These are phyloP conservation scores for Penicillium atrosanguineum DNA, from an alignment of 495 filamentous ascomycete genomes.

Conservation along the genomic window DNA sequence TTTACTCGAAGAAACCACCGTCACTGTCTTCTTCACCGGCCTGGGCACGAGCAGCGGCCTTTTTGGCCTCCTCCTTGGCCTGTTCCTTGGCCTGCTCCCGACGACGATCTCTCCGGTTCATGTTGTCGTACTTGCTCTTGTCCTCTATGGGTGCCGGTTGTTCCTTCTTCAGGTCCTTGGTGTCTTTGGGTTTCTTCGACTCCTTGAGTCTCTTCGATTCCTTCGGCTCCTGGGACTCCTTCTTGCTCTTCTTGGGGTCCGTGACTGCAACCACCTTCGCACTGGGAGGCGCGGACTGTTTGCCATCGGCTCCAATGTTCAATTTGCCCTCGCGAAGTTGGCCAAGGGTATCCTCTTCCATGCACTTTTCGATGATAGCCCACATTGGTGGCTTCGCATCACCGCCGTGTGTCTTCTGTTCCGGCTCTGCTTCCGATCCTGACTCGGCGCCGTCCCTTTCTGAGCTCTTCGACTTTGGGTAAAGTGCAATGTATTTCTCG, in stretches of 20 bases:
- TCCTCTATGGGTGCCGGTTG: constrained; percentile 5
- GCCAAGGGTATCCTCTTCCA: constrained; percentile 61
- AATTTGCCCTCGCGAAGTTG: constrained; percentile 53
- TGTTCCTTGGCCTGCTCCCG: constrained; percentile 6
- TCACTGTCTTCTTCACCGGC: constrained; percentile 48
- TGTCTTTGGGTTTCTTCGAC: constrained; percentile 4
- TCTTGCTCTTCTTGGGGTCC: constrained; percentile 15
- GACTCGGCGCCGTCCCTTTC: constrained; percentile 18
- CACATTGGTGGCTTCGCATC: constrained; percentile 59
- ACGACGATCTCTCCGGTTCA: constrained; percentile 9
- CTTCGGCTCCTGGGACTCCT: not conserved
- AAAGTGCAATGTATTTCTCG: constrained; percentile 78
- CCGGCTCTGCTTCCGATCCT: constrained; percentile 18
- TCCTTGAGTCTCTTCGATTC: not conserved
- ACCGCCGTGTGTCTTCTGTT: constrained; percentile 15
- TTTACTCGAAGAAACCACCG: constrained; percentile 53
- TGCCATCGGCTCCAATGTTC: constrained; percentile 25
- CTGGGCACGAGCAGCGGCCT: constrained; percentile 2
- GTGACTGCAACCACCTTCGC: constrained; percentile 12
- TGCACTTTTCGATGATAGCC: constrained; percentile 64
- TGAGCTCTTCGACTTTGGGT: constrained; percentile 44
- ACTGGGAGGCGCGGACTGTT: constrained; percentile 5
- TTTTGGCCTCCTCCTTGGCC: constrained; percentile 1
- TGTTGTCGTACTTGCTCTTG: constrained; percentile 12
- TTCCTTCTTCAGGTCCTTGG: constrained; percentile 12